phyloP scores from a whole-genome alignment of 2,329 filamentous ascomycete genomes.

The Fusarium pseudograminearum region DNA sequence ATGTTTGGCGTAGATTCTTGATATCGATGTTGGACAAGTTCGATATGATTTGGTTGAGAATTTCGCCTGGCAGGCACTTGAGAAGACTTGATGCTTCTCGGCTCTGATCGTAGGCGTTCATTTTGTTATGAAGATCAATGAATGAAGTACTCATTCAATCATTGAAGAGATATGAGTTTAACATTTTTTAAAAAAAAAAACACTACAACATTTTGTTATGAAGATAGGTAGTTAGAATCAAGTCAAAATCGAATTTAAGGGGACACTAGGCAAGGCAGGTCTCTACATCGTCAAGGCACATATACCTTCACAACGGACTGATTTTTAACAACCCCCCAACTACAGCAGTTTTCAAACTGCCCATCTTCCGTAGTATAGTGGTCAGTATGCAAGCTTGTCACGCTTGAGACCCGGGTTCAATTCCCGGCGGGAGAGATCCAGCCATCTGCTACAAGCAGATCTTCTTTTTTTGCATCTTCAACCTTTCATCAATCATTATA shows the following conservation, averaged over 20 bases:
- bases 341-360: neutral
- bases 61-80: neutral
- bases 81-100: too few species aligned
- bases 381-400: conserved; percentile 45
- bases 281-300: too few species aligned
- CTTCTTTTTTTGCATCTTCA: neutral
- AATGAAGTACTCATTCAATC: too few species aligned
- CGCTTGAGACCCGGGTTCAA: conserved; percentile 45
- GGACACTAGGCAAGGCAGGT: too few species aligned
- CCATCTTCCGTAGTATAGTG: conserved; percentile 32
- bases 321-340: neutral
- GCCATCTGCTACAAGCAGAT: conserved; percentile 32
- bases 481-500: neutral
- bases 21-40: conserved; percentile 9
- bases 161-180: too few species aligned
- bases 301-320: fast-evolving
- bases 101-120: too few species aligned
- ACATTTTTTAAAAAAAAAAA: too few species aligned
- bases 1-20: conserved; percentile 22
- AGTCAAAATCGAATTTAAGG: too few species aligned
- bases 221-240: too few species aligned
- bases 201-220: too few species aligned
- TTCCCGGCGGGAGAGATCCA: conserved; percentile 44
- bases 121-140: too few species aligned
- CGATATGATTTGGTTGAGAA: neutral